Percentiles rank a stretch among this genome's conserved stretches.
Evolutionary conservation across 495 filamentous ascomycete species (phyloP).

Genomic region (Amniculicola lignicola): DNA sequence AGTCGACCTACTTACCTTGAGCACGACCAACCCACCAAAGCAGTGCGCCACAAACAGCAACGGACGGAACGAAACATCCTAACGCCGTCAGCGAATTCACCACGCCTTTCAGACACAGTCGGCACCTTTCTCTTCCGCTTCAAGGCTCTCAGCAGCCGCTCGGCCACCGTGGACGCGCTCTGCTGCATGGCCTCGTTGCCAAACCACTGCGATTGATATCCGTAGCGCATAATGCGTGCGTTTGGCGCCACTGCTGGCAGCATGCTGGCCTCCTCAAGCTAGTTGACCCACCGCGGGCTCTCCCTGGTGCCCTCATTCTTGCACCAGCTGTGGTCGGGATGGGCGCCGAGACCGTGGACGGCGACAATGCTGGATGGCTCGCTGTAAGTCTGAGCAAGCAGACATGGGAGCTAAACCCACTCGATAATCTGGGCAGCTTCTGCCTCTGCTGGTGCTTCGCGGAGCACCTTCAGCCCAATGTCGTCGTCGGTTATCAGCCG

Average conservation of each 20-base stretch:
- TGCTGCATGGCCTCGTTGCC: constrained; percentile 22
- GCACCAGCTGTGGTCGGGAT: constrained; percentile 34
- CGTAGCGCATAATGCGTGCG: constrained; percentile 36
- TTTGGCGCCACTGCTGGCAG: constrained; percentile 27
- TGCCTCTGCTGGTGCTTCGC: constrained; percentile 21
- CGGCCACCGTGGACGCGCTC: constrained; percentile 22
- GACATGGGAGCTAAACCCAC: constrained; percentile 4
- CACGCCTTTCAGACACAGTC: neutral
- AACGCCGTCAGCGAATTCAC: neutral
- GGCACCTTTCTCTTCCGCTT: constrained; percentile 10
- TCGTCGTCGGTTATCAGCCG: constrained; percentile 24
- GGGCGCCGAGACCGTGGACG: constrained; percentile 34
- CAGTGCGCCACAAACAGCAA: constrained; percentile 18
- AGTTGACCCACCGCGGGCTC: constrained; percentile 32
- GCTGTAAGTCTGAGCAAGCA: neutral
- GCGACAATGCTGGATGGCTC: constrained; percentile 31
- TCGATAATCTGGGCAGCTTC: constrained; percentile 22
- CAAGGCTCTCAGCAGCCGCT: constrained; percentile 11
- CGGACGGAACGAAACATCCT: constrained; percentile 13
- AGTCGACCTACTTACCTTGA: constrained; percentile 1
- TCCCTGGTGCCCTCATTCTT: constrained; percentile 31
- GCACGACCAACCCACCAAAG: too few species aligned
- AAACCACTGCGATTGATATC: constrained; percentile 34
- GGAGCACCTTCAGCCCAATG: constrained; percentile 26
- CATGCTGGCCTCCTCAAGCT: constrained; percentile 28